Evolutionary conservation across 2,329 filamentous ascomycete species (phyloP), one percentile per base, ranked within the genome.

Genomic region (Emmonsiellopsis sp.): DNA sequence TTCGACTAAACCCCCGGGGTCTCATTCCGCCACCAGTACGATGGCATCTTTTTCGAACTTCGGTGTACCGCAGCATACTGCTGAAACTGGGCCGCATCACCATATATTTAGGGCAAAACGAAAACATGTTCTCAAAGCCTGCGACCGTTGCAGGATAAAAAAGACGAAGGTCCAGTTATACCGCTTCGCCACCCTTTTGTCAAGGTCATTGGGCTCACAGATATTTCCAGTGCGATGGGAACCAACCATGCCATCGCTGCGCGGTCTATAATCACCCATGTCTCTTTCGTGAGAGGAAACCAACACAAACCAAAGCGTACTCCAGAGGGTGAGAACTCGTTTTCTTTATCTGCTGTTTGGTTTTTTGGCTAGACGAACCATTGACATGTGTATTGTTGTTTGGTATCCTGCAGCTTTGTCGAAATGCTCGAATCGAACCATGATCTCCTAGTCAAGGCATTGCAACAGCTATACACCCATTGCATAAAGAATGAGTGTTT

Each of bases 401-500:
- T 50, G 37, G 16, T 55, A 9, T 48, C 4, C 43, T 53, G 51
- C 38, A 73, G 71, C 47, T 73, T 73, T 43, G 71, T 73, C 38
- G 70, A 73, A 54, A 73, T 73, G 69, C 66, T 73, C 34, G 69
- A 73, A 56, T 73, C 70, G 5, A 69, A 73, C 34, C 70, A 73
- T 54, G 70, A 69, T 5, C 57, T 73, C 7, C 70, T 72, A 4
- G 68, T 73, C 42, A 72, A 72, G 57, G 71, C 69, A 1, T 59
- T 73, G 4, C 70, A 73, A 57, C 65, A 68, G 54, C 59, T 73
- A 35, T 72, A 73, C 60, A 71, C 67, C 45, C 64, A 68, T 57
- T 73, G 69, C 55, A 55, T 71, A 44, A 68, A 66, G 57, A 71
- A 72, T 32, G 69, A 73, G 59, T 68, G 68, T 13, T 73, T 73